Conservation (phyloP, 164 flowering plant species). For the Buxus sempervirens region DNA sequence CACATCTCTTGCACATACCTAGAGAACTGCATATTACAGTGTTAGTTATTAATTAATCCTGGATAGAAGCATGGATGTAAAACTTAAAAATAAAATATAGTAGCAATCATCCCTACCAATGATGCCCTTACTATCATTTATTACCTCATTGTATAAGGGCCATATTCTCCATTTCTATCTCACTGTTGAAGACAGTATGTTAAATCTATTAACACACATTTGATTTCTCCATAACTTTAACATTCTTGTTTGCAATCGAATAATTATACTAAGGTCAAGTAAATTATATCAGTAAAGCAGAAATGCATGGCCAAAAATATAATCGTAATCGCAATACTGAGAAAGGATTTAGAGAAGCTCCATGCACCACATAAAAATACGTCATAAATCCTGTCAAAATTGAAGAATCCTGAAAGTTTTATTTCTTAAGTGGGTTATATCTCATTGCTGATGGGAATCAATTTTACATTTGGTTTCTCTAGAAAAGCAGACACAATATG, state of each 20-base stretch:
- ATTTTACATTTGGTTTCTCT: neutral
- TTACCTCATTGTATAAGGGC: no score
- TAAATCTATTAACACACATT: no score
- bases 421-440: neutral
- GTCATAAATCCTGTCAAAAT: neutral
- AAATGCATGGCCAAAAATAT: neutral
- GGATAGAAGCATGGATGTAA: neutral
- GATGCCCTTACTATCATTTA: no score
- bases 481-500: neutral
- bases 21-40: conserved; percentile 46
- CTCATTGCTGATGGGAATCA: neutral
- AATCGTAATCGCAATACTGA: neutral
- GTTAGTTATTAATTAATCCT: neutral
- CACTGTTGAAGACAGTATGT: no score
- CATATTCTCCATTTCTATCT: no score
- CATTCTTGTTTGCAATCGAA: neutral
- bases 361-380: neutral
- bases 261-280: neutral
- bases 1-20: conserved; percentile 89
- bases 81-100: no score
- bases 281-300: neutral
- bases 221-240: no score
- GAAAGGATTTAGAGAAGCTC: no score
- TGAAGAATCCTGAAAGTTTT: neutral
- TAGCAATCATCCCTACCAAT: no score